Percentiles rank a stretch among this genome's conserved stretches.
phyloP scores from a whole-genome alignment of 2,329 filamentous ascomycete genomes.

The Tolypocladium tropicale region DNA sequence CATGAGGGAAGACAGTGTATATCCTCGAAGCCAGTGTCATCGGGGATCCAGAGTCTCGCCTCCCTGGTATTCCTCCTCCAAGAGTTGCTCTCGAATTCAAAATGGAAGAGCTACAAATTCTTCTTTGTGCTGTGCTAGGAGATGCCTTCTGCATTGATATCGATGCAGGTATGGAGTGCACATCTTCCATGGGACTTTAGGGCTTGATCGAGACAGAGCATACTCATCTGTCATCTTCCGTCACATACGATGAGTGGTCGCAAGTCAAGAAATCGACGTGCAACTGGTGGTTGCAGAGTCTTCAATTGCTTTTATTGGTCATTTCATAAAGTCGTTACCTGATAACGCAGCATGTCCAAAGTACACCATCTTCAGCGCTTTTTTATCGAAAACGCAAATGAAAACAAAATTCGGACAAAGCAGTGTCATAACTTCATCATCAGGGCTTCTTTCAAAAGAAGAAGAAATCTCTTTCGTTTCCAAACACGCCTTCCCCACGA shows the following conservation, averaged over 20 bases:
- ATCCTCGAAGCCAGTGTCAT: neutral
- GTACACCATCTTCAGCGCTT: slow-evolving; percentile 20
- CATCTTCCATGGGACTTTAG: no score
- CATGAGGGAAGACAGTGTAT: no score
- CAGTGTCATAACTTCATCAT: slow-evolving; percentile 26
- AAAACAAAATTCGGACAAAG: slow-evolving; percentile 11
- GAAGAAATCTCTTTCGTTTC: slow-evolving; percentile 14
- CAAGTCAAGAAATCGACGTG: neutral
- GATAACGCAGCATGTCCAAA: slow-evolving; percentile 24
- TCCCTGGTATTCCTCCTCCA: neutral
- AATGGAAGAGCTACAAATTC: neutral
- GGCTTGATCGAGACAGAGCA: neutral
- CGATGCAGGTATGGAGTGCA: no score
- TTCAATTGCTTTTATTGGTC: slow-evolving; percentile 27
- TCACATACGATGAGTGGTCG: neutral
- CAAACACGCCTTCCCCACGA: slow-evolving; percentile 10
- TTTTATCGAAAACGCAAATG: slow-evolving; percentile 13
- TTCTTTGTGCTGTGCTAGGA: no score
- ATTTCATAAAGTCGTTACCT: slow-evolving; percentile 29
- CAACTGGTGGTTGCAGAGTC: neutral
- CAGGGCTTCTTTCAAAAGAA: slow-evolving; percentile 15
- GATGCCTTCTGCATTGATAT: no score
- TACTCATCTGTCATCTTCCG: neutral
- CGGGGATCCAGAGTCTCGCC: neutral
- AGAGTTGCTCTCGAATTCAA: neutral